Evolutionary conservation across 495 filamentous ascomycete species (phyloP).

Genomic region (Hamigera avellanea): DNA sequence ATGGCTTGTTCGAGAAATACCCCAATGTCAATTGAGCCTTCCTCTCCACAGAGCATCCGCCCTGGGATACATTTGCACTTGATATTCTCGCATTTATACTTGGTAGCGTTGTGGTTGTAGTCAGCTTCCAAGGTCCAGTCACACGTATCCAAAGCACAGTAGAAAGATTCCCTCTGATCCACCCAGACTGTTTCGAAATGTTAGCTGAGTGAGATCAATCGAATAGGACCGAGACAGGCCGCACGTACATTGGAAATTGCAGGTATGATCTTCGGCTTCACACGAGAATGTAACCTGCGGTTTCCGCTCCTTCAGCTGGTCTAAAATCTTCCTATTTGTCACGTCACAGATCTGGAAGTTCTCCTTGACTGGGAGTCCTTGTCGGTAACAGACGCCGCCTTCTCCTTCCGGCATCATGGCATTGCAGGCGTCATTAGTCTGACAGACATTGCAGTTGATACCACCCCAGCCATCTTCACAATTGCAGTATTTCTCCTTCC

Average conservation of each 20-base stretch:
- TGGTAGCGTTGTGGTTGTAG: slow-evolving; percentile 64
- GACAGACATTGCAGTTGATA: slow-evolving; percentile 97
- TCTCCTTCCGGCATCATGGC: slow-evolving; percentile 68
- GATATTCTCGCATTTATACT: slow-evolving; percentile 74
- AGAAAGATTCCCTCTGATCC: slow-evolving; percentile 87
- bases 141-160: slow-evolving; percentile 79
- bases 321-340: slow-evolving; percentile 83
- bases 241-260: slow-evolving; percentile 82
- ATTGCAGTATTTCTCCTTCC: slow-evolving; percentile 57
- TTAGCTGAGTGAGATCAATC: not conserved
- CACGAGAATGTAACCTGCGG: slow-evolving; percentile 94
- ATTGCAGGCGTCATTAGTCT: slow-evolving; percentile 68
- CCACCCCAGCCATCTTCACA: slow-evolving; percentile 96
- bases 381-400: slow-evolving; percentile 81
- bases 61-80: slow-evolving; percentile 79
- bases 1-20: slow-evolving; percentile 76
- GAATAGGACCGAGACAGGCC: not conserved
- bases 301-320: slow-evolving; percentile 68
- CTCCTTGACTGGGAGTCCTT: slow-evolving; percentile 80
- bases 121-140: slow-evolving; percentile 55
- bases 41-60: slow-evolving; percentile 85
- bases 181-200: slow-evolving; percentile 65
- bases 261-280: slow-evolving; percentile 56
- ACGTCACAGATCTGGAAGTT: slow-evolving; percentile 98
- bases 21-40: slow-evolving; percentile 81